Evolutionary conservation across 176 grass and related monocot genomes (phyloP), one percentile per base, ranked within the genome.

Genomic region (Paspalum notatum): DNA sequence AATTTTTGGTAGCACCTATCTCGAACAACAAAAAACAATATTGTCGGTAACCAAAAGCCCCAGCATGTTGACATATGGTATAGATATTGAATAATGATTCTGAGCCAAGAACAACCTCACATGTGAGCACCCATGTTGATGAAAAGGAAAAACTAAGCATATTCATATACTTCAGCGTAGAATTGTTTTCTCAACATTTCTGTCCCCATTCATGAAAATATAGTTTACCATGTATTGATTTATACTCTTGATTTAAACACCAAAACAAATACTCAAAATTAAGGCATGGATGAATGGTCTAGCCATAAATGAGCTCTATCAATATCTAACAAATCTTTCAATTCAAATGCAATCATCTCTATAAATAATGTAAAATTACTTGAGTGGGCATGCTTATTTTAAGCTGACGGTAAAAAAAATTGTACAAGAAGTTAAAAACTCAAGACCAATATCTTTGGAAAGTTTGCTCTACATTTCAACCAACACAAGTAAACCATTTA

Each of bases 1-100:
- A 78, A 99, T 90, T 85, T 95, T 95, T 42, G 96, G 92, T 55
- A 95, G 82, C 45, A 99, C 90, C 96, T 99, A 82, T 50, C n/a
- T 76, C 78, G 89, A 86, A 11, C 14, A 91, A 70, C 86, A 49
- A 12, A 62, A 81, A 86, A 69, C 9, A 79, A 76, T 62, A 12
- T 77, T 74, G 73, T 60, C 74, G 45, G 62, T 38, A 40, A 68
- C 10, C 16, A 64, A 50, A 68, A 80, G 5, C 5, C 14, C 66
- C 14, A 14, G 47, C 49, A 55, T 26, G 20, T 26, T 37, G 6
- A 44, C 18, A 51, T 59, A 22, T 3, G 71, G 65, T 53, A 64
- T 24, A 68, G 50, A 83, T 77, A 64, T 57, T 48, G 42, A 60
- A 32, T 18, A 51, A 6, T 16, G 44, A 79, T 74, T 60, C n/a